Evolutionary conservation across 202 grass and related monocot genomes (phyloP).

Genomic region (Carex arenaria): DNA sequence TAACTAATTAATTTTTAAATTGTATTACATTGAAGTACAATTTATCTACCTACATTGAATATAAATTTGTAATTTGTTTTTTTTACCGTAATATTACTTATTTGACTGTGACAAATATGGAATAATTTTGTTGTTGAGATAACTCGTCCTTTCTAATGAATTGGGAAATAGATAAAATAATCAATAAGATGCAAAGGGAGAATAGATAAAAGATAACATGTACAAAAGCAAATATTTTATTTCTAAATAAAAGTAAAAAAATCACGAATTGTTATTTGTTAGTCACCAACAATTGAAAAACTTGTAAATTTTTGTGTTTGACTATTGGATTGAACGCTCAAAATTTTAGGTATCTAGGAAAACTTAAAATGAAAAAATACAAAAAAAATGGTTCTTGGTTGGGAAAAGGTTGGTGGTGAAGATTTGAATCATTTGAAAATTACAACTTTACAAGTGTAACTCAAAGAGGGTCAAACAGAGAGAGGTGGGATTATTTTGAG

Average conservation of each 20-base stretch:
- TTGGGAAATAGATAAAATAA: background rate
- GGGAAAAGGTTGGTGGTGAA: background rate
- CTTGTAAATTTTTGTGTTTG: too few relatives aligned
- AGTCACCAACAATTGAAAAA: too few relatives aligned
- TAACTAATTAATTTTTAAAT: background rate
- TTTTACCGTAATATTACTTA: background rate
- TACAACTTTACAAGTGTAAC: background rate
- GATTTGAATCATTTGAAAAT: background rate
- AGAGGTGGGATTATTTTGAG: slow-evolving; percentile 2
- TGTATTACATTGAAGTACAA: background rate
- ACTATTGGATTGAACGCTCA: too few relatives aligned
- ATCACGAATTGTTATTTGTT: too few relatives aligned
- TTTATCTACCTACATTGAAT: background rate
- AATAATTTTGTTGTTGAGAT: background rate
- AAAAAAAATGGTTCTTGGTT: background rate
- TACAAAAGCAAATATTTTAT: too few relatives aligned
- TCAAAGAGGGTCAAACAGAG: slow-evolving; percentile 23
- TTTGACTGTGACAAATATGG: too few relatives aligned
- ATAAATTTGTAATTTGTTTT: background rate
- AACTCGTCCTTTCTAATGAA: background rate
- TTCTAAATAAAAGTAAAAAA: too few relatives aligned
- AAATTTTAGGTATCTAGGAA: background rate
- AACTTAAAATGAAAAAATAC: background rate
- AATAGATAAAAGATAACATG: too few relatives aligned
- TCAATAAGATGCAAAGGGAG: too few relatives aligned